phyloP scores from a whole-genome alignment of 2,329 filamentous ascomycete genomes.

The Claviceps arundinis region DNA sequence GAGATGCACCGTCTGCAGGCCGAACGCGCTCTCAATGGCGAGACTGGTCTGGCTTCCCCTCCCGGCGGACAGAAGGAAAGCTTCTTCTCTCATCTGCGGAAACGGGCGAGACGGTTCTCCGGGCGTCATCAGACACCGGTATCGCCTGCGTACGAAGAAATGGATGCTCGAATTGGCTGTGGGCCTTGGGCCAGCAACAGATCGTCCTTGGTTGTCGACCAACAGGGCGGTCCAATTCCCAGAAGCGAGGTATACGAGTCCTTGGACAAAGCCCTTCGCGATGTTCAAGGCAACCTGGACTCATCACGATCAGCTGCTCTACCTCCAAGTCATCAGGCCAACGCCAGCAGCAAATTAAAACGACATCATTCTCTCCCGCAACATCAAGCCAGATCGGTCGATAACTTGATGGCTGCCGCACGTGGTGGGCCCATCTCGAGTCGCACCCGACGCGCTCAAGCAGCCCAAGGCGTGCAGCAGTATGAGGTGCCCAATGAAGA shows the following conservation, averaged over 20 bases:
- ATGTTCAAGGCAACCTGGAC: constrained; percentile 38
- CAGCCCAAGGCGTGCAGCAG: constrained; percentile 59
- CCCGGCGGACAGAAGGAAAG: constrained; percentile 77
- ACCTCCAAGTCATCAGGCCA: constrained; percentile 40
- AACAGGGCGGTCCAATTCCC: constrained; percentile 32
- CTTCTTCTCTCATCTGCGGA: constrained; percentile 95
- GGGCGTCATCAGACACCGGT: constrained; percentile 76
- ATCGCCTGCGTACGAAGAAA: constrained; percentile 68
- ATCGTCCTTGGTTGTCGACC: constrained; percentile 69
- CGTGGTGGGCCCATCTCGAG: constrained; percentile 56
- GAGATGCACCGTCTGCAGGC: constrained; percentile 84
- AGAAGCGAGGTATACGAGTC: constrained; percentile 48
- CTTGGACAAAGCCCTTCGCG: constrained; percentile 43
- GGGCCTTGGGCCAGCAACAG: constrained; percentile 78
- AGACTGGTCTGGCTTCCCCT: constrained; percentile 61
- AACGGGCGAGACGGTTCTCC: constrained; percentile 82
- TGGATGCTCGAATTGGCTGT: constrained; percentile 87
- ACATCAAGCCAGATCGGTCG: constrained; percentile 49
- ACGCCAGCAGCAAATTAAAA: constrained; percentile 40
- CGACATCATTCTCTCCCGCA: constrained; percentile 52
- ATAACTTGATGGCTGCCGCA: constrained; percentile 45
- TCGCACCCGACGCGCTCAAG: constrained; percentile 66
- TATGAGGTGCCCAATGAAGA: constrained; percentile 96
- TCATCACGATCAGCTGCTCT: constrained; percentile 26
- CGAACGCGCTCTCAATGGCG: constrained; percentile 78